Evolutionary conservation across 75 land plant genomes (phyloP).

Genomic region (Picea glauca): DNA sequence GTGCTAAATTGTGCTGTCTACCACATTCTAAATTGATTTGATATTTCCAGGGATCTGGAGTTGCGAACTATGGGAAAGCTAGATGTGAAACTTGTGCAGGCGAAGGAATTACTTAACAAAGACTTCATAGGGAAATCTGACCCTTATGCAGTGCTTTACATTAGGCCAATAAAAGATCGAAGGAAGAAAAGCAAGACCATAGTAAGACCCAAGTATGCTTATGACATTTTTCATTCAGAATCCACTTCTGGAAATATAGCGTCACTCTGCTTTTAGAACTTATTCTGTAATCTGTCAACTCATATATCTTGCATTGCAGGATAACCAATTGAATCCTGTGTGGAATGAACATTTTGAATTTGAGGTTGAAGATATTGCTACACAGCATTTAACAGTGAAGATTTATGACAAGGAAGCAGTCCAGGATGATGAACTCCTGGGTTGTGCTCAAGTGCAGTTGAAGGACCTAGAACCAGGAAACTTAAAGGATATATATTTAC

Average conservation of each 20-base stretch:
- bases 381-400: constrained; percentile 66
- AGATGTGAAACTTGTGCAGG: constrained; percentile 92
- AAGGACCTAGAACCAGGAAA: constrained; percentile 62
- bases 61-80: constrained; percentile 74
- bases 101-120: constrained; percentile 71
- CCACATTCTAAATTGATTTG: not conserved
- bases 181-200: constrained; percentile 88
- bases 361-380: constrained; percentile 75
- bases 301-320: constrained; percentile 43
- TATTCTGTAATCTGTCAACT: not conserved
- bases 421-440: constrained; percentile 72
- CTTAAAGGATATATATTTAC: constrained; percentile 74
- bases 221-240: not conserved
- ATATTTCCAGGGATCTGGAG: constrained; percentile 52
- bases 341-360: constrained; percentile 96
- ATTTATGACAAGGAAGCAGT: constrained; percentile 83
- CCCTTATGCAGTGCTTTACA: constrained; percentile 75
- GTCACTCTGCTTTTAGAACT: not conserved
- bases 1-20: not conserved
- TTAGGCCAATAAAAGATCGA: constrained; percentile 63
- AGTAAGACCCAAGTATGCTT: constrained; percentile 52
- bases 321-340: constrained; percentile 71
- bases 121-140: constrained; percentile 90
- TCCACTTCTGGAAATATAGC: not conserved
- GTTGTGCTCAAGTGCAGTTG: constrained; percentile 58